These are phyloP conservation scores for Aspergillus cristatus DNA, from an alignment of 495 filamentous ascomycete genomes.

Conservation along the genomic window DNA sequence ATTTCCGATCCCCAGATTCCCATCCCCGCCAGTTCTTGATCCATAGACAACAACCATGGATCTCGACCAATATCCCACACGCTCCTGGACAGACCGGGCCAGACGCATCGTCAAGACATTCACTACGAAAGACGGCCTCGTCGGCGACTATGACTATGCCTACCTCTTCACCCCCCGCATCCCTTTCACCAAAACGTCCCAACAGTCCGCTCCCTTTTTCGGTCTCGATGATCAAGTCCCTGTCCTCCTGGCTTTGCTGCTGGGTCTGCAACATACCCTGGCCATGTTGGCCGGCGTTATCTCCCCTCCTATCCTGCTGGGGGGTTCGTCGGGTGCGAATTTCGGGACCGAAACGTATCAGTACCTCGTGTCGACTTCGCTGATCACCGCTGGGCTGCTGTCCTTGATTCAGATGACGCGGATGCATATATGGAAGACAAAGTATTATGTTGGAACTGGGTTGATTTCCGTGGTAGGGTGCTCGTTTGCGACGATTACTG, in stretches of 20 bases:
- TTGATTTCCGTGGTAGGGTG: conserved; percentile 76
- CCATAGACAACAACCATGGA: no score
- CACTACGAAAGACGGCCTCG: conserved; percentile 56
- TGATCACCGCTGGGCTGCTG: conserved; percentile 78
- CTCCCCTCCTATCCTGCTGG: conserved; percentile 72
- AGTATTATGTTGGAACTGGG: conserved; percentile 82
- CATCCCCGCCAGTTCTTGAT: no score
- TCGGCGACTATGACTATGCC: conserved; percentile 83
- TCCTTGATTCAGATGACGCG: conserved; percentile 75
- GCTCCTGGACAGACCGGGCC: conserved; percentile 25
- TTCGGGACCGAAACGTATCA: conserved; percentile 50
- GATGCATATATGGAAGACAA: conserved; percentile 71
- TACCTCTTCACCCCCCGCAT: conserved; percentile 70
- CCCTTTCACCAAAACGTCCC: conserved; percentile 66
- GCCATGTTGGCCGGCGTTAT: conserved; percentile 66
- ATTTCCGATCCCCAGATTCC: no score
- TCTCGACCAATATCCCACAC: no score
- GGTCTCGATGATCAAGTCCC: conserved; percentile 79
- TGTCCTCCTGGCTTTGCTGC: conserved; percentile 61
- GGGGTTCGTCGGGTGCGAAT: conserved; percentile 55
- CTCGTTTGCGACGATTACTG: conserved; percentile 79
- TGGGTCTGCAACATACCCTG: conserved; percentile 63
- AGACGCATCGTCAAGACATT: conserved; percentile 32
- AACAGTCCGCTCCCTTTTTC: conserved; percentile 68
- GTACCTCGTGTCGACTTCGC: conserved; percentile 82